Evolutionary conservation across 73 alveolate species (phyloP).

Genomic region (Tetrahymena thermophila): DNA sequence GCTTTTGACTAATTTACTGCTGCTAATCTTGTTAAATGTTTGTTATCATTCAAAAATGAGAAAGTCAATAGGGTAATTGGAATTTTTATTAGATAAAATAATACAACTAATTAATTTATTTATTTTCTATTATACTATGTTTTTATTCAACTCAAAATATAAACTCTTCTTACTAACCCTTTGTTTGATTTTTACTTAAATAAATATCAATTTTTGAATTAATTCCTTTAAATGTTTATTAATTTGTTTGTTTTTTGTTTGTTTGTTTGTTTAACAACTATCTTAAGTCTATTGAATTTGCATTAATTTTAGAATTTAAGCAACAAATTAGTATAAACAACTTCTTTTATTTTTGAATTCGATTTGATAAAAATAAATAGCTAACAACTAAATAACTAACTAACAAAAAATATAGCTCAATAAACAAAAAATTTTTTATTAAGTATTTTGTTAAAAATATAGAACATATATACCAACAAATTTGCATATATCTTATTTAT

Average conservation of each 20-base stretch:
- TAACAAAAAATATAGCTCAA: background rate
- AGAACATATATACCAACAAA: background rate
- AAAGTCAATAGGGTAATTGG: background rate
- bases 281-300: background rate
- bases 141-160: background rate
- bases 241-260: too few relatives aligned
- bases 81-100: background rate
- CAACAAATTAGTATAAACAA: too few relatives aligned
- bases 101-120: too few relatives aligned
- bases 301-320: too few relatives aligned
- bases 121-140: background rate
- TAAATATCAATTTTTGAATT: background rate
- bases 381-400: background rate
- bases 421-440: too few relatives aligned
- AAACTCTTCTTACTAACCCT: background rate
- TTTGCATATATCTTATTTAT: background rate
- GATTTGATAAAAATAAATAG: background rate
- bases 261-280: background rate
- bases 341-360: background rate
- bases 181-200: background rate
- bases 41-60: background rate
- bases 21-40: background rate
- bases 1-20: background rate
- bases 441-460: background rate
- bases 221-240: background rate